Evolutionary conservation across 1,284 basidiomycete genomes (phyloP), one percentile per base, ranked within the genome.

Genomic region (Tylopilus sp.): DNA sequence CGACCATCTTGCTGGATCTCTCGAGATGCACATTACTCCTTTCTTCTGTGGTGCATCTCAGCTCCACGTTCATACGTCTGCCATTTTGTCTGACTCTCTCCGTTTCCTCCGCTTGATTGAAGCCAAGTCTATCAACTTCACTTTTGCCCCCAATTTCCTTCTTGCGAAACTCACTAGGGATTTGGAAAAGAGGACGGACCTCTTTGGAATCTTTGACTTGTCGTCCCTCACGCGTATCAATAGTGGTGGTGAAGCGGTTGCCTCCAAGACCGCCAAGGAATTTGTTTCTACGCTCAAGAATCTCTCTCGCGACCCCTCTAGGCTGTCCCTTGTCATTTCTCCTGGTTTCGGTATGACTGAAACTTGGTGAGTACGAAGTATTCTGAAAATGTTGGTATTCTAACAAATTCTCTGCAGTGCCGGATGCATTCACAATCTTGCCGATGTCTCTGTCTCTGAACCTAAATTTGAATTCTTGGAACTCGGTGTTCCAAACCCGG

Each of bases 341-440:
- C 65, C 71, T 7, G 76, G 75, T 5, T 77, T 77, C 37, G 76
- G 76, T 40, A 77, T 77, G 76, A 78, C 71, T 1, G 76, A 77
- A 54, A 77, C 76, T 5, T 71, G 69, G 69, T 68, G 48, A 39
- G 68, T 49, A 11, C n/a, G 7, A 2, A 29, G n/a, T n/a, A 29
- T 32, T 2, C 4, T 10, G 10, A 7, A n/a, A 8, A n/a, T 20
- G 5, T 7, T 0, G 24, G 17, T 3, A 24, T 24, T 25, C 46
- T 52, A 20, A 57, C 1, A 22, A 2, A 13, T 17, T 24, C 4
- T 1, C 44, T n/a, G 32, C 35, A 71, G 75, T 10, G 75, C 73
- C 13, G 72, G 75, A 39, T 73, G 67, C 41, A 67, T 72, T 35
- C 77, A 77, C 35, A 68, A 75, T 48, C 52, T 56, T 4, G 37